phyloP scores from a whole-genome alignment of 2,329 filamentous ascomycete genomes.

The Dryadomyces sulphureus region DNA sequence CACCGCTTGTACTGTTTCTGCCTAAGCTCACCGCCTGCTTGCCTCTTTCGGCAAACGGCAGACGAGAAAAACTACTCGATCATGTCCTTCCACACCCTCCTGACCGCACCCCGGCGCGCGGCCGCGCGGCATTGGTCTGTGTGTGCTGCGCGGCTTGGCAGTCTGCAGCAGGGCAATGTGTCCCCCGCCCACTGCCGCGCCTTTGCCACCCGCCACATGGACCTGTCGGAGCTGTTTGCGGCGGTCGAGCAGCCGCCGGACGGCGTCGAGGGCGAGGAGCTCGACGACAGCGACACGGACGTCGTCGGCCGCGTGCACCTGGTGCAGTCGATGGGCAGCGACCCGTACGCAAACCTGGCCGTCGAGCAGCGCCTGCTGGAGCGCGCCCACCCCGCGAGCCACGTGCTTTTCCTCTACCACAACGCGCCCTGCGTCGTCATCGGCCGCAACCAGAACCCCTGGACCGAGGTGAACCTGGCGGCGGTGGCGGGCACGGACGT shows the following conservation, averaged over 20 bases:
- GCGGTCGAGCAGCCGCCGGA: constrained; percentile 26
- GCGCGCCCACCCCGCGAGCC: constrained; percentile 54
- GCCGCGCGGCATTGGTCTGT: too few species aligned
- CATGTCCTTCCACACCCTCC: too few species aligned
- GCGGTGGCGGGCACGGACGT: constrained; percentile 27
- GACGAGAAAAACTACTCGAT: too few species aligned
- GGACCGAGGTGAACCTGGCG: constrained; percentile 72
- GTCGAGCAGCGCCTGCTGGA: constrained; percentile 84
- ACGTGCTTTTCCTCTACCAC: constrained; percentile 72
- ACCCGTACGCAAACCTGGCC: constrained; percentile 83
- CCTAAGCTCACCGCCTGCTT: too few species aligned
- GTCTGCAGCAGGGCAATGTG: too few species aligned
- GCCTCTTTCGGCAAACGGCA: too few species aligned
- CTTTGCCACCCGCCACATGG: constrained; percentile 8
- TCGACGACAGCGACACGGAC: background rate
- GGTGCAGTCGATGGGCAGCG: constrained; percentile 52
- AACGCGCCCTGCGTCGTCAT: constrained; percentile 82
- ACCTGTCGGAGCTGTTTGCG: constrained; percentile 16
- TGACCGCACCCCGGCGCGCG: too few species aligned
- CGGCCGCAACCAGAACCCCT: constrained; percentile 94
- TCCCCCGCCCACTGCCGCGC: background rate
- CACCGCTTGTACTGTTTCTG: too few species aligned
- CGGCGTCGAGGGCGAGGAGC: background rate
- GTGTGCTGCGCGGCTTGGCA: too few species aligned
- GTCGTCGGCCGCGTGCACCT: constrained; percentile 35